Evolutionary conservation across 2,329 filamentous ascomycete genomes (phyloP), one percentile per base, ranked within the genome.

Genomic region (Pseudogymnoascus sp.): DNA sequence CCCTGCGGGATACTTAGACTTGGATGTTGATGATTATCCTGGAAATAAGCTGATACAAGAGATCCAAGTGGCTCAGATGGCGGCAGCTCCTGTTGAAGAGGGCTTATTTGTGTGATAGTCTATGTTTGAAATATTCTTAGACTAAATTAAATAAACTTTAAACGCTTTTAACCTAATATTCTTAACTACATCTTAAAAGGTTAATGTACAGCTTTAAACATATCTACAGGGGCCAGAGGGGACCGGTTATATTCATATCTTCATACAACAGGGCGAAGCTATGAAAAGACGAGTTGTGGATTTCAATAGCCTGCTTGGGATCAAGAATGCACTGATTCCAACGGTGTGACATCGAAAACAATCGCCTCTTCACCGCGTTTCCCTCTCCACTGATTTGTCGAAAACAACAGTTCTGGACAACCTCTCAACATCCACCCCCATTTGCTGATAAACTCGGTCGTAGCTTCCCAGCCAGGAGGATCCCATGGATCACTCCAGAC

Each of bases 401-500:
- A 70, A 14, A 72, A 66, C 6, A 77, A 63, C 6, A 78, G 60
- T 35, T 78, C 74, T 0, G 65, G 63, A 60, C 76, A 79, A 0
- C 73, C 76, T 1, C 65, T 65, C 0, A 79, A 43, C 8, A 78
- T 60, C 70, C 73, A 73, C 1, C 67, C 72, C 78, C 78, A 83
- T 65, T 80, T 81, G 41, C 69, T 70, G 2, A 78, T 65, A 65
- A 83, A 82, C 0, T 64, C 62, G 7, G 74, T 72, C 0, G 74
- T 80, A 1, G 78, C 71, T 65, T 83, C 81, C 81, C 80, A 83
- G 8, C 74, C 76, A 0, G 65, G 64, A 2, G 72, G 62, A 37
- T 81, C 74, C 71, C 75, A 78, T 0, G 80, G 72, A 5, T 80
- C 76, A 0, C 78, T 78, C 81, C 80, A 83, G 1, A 81, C 77